Evolutionary conservation across 2,329 filamentous ascomycete species (phyloP), one percentile per base, ranked within the genome.

Genomic region (Neofusicoccum parvum): DNA sequence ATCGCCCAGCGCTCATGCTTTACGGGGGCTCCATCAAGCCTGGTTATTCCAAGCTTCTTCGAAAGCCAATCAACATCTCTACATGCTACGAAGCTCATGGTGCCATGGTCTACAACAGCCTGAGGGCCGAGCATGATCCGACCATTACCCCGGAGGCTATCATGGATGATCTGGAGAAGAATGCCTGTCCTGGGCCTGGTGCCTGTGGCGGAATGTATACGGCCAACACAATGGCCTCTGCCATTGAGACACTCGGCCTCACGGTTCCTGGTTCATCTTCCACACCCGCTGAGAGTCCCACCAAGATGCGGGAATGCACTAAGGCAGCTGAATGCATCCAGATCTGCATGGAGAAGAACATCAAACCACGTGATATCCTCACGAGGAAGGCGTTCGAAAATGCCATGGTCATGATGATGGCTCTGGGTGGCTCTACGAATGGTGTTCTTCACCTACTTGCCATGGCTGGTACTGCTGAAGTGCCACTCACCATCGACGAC

Each of bases 201-300:
- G 93, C 92, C 0, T 96, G 92, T 69, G 92, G 92, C 53, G 92
- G 94, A 17, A 96, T 96, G 93, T 97, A 93, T 80, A 97, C 93
- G 0, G 93, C 93, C 69, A 96, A 96, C 80, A 96, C 92, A 27
- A 94, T 97, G 92, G 91, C 92, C 3, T 94, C 91, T 0, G 92
- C 91, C 14, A 92, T 96, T 69, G 92, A 97, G 81, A 92, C 91
- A 48, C 92, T 97, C 85, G 93, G 93, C 34, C 83, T 96, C 36
- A 88, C 88, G 0, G 83, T 96, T 7, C 92, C 93, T 0, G 92
- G 92, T 1, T 95, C 92, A 0, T 94, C 91, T 0, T 94, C 91
- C 0, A 95, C 88, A 63, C 92, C 92, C 1, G 93, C 93, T 1
- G 85, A 87, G 17, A 92, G 89, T 3, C 92, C 92, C 0, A 88